phyloP scores from a whole-genome alignment of 352 stramenopile species.

The Phytophthora sansomeana region DNA sequence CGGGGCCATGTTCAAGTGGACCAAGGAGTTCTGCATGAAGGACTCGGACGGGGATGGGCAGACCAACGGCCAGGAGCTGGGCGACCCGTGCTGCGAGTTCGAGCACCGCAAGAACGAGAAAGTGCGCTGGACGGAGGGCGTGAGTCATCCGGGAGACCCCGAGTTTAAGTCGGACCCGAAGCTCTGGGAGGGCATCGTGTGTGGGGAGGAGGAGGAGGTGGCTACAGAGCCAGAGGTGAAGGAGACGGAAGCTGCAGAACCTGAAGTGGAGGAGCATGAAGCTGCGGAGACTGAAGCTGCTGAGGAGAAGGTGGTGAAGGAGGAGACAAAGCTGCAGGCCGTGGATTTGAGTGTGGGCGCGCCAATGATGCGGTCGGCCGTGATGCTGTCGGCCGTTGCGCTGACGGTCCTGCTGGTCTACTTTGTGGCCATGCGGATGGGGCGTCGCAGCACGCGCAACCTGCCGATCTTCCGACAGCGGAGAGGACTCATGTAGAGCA shows the following conservation, averaged over 20 bases:
- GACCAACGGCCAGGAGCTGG: constrained; percentile 38
- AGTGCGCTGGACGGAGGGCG: constrained; percentile 36
- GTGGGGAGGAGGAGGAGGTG: too few relatives aligned
- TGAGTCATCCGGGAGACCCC: constrained; percentile 42
- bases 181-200: constrained; percentile 41
- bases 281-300: constrained; percentile 4
- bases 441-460: constrained; percentile 10
- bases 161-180: constrained; percentile 26
- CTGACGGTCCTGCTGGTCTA: constrained; percentile 28
- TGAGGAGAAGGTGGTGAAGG: not conserved
- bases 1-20: constrained; percentile 45
- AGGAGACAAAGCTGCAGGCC: not conserved
- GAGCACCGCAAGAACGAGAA: constrained; percentile 30
- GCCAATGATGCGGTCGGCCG: constrained; percentile 26
- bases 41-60: constrained; percentile 39
- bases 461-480: constrained; percentile 35
- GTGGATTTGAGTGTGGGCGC: constrained; percentile 3
- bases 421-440: constrained; percentile 15
- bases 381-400: constrained; percentile 30
- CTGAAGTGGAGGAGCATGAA: not conserved
- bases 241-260: not conserved
- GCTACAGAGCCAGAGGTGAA: not conserved
- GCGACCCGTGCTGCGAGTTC: constrained; percentile 67
- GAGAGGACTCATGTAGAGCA: constrained; percentile 20
- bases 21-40: constrained; percentile 54